Evolutionary conservation across 2,329 filamentous ascomycete genomes (phyloP).

Genomic region (Aureobasidium sp.): DNA sequence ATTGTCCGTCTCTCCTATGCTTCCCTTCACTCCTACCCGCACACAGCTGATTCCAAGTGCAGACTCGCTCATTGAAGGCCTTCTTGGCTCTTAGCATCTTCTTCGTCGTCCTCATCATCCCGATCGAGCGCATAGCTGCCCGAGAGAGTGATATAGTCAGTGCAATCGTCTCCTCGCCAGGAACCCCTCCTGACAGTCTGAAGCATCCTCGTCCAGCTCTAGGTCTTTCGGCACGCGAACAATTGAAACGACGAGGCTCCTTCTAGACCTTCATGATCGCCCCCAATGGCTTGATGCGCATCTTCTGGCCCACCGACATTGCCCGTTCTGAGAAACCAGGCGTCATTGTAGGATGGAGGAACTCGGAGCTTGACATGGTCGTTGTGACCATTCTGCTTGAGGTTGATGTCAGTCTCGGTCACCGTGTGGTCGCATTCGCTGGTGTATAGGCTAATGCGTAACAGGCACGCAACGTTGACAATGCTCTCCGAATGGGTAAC

Average conservation of each 20-base stretch:
- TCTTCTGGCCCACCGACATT: constrained; percentile 96
- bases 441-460: constrained; percentile 11
- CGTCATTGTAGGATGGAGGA: constrained; percentile 91
- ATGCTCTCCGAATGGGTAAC: constrained; percentile 74
- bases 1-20: constrained; percentile 51
- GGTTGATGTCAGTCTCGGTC: constrained; percentile 62
- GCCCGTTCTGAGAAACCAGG: constrained; percentile 66
- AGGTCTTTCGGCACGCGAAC: constrained; percentile 90
- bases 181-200: constrained; percentile 21
- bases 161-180: constrained; percentile 19
- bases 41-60: constrained; percentile 14
- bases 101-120: constrained; percentile 78
- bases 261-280: constrained; percentile 64
- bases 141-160: constrained; percentile 74
- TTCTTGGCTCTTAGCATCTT: constrained; percentile 75
- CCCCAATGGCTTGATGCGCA: constrained; percentile 81
- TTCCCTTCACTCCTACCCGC: neutral
- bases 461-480: constrained; percentile 73
- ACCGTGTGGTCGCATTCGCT: neutral
- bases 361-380: constrained; percentile 83
- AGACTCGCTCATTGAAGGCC: constrained; percentile 81
- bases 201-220: constrained; percentile 76
- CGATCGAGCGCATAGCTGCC: constrained; percentile 73
- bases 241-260: constrained; percentile 86
- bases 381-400: constrained; percentile 85